Base-by-base conservation (phyloP, 306 rosid genomes). In the Hippophae tibetana region DNA sequence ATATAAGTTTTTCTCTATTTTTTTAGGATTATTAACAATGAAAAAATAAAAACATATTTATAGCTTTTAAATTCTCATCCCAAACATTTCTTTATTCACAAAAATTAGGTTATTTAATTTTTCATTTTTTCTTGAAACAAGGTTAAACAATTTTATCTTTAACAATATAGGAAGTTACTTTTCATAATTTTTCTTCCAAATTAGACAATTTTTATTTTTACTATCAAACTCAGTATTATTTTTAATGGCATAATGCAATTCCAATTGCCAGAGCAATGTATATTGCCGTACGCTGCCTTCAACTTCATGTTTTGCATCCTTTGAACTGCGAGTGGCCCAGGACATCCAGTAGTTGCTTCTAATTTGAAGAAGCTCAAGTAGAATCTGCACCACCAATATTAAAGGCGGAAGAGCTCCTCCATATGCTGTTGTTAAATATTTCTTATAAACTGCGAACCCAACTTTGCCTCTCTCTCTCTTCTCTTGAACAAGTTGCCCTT, bases 321-420 rank as follows among this genome's bases (percentile, higher is more conserved):
- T 45, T 13, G 97, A 87, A 55, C 71, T 66, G 4, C 96, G 95
- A 74, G 85, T 77, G 42, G 94, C 96, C 96, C 89, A 90, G 56
- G 92, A 87, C 87, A 87, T 90, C 96, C 96, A 90, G 66, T 87
- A 90, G 68, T 87, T 83, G 79, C 96, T 87, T 69, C 84, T 95
- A 66, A 90, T 85, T 81, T 87, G 97, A 72, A 87, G 80, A 62
- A 59, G 9, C 75, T 87, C 90, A 68, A 84, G 84, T 41, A 90
- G 71, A 74, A 74, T 65, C 60, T 83, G 83, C 52, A 77, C 76
- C 55, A 90, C 71, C 69, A 90, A 67, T 72, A 90, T 72, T 58
- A 90, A 64, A 5, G 96, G 97, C 56, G 81, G 90, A 25, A 90
- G 90, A 62, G 83, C 83, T 68, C 94, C 97, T 71, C 90, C 82